Base-by-base conservation (phyloP, 1,139 yeast genomes). In the Insectozyma bohioensis region DNA sequence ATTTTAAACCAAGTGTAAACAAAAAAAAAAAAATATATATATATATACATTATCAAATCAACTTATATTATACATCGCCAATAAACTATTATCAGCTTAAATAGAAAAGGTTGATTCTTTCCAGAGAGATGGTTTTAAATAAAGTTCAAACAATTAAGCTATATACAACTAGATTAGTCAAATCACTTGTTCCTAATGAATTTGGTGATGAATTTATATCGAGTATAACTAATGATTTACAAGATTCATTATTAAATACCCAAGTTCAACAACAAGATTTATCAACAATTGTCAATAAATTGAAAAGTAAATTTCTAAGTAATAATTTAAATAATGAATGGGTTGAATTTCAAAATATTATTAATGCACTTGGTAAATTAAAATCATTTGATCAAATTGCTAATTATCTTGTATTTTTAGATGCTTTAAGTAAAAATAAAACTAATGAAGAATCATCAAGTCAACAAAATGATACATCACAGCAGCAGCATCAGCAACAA, bases 181-280 rank as follows among this genome's bases (percentile, higher is more conserved):
- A 54, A 35, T 52, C 70, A 9, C 45, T 68, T 22, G 56, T 67
- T 1, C 75, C 77, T 3, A 28, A 47, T 1, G 72, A 63, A 26
- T 54, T 65, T 32, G 72, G 72, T 0, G 58, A 59, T 2, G 71
- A 63, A 24, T 67, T 61, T 37, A 47, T 52, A 2, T 62, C 63
- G 30, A 58, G 64, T 23, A 48, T 67, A n/a, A 48, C 59, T 17
- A 48, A 42, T 31, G 72, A 66, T 20, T 39, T 66, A 19, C 44
- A 49, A 33, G 34, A 40, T 9, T 28, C 55, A n/a, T 18, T 37
- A 35, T 35, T 43, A 37, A 43, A 31, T 28, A 21, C 40, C 28
- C 35, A 36, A 31, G 4, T 29, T 9, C 17, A 23, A 30, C 28
- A 23, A 8, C 34, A 42, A 11, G 51, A 52, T 26, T 34, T 54